Conservation (phyloP, 371 early-diverging fungal species). For the Coemansia sp. region DNA sequence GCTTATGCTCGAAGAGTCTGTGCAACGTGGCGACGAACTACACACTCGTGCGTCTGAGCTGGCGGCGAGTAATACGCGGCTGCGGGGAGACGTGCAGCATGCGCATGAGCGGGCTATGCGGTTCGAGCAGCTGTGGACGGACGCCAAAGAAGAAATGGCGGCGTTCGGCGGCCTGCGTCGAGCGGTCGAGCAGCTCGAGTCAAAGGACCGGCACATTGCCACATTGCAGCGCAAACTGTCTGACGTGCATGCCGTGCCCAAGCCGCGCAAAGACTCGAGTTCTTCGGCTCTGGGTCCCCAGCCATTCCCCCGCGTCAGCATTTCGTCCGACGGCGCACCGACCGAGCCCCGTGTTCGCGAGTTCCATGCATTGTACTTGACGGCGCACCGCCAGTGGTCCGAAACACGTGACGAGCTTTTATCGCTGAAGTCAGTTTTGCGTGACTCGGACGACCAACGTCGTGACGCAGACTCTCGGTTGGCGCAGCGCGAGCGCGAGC, state of each 20-base stretch:
- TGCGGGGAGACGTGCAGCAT: conserved; percentile 24
- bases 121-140: conserved; percentile 40
- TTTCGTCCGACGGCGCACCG: conserved; percentile 10
- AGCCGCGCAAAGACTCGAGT: conserved; percentile 1
- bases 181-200: conserved; percentile 40
- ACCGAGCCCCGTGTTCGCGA: conserved; percentile 20
- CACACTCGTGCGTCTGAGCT: conserved; percentile 17
- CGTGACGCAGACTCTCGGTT: conserved; percentile 36
- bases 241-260: conserved; percentile 3
- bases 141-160: conserved; percentile 34
- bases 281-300: neutral
- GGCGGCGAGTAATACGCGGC: conserved; percentile 17
- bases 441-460: conserved; percentile 42
- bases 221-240: conserved; percentile 44
- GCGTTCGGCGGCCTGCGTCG: conserved; percentile 30
- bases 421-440: conserved; percentile 27
- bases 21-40: conserved; percentile 18
- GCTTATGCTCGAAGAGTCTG: conserved; percentile 34
- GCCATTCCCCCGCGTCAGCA: conserved; percentile 14
- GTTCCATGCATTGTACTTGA: conserved; percentile 38
- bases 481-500: conserved; percentile 36
- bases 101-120: conserved; percentile 18
- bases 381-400: conserved; percentile 43
- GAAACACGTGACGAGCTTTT: conserved; percentile 44
- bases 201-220: conserved; percentile 43